Conservation (phyloP, 768 basidiomycete genomes). For the Goffeauzyma gilvescens region DNA sequence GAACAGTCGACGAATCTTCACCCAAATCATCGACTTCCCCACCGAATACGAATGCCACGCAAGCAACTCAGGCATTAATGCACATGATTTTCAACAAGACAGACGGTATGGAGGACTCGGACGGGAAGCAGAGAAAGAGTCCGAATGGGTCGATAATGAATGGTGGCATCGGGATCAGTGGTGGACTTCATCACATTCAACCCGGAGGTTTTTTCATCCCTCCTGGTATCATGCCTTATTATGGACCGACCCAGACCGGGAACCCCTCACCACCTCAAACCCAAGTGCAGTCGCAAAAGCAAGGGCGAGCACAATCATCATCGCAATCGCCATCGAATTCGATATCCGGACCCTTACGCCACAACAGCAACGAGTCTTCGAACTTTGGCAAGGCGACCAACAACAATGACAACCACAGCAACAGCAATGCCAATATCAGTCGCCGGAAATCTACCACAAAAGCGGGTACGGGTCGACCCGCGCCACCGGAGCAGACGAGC, state of each 20-base stretch:
- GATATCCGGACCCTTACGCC: too few species aligned
- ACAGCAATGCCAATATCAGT: not conserved
- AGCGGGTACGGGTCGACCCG: not conserved
- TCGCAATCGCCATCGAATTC: too few species aligned
- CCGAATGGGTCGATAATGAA: too few species aligned
- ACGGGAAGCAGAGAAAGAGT: too few species aligned
- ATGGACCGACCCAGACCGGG: not conserved
- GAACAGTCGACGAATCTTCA: too few species aligned
- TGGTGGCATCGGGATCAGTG: too few species aligned
- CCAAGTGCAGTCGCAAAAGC: not conserved
- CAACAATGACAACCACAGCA: not conserved
- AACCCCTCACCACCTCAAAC: not conserved
- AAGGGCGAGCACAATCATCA: too few species aligned
- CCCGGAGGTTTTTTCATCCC: too few species aligned
- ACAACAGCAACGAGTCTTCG: slow-evolving; percentile 1
- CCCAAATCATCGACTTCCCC: not conserved
- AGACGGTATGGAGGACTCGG: too few species aligned
- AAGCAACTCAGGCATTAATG: not conserved
- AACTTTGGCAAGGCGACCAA: not conserved
- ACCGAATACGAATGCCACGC: not conserved
- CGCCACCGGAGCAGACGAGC: not conserved
- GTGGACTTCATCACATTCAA: too few species aligned
- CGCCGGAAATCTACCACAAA: not conserved
- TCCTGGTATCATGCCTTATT: too few species aligned
- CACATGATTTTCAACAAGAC: too few species aligned